These are phyloP conservation scores for Sclerospora graminicola DNA, from an alignment of 352 stramenopile species.

Conservation along the genomic window DNA sequence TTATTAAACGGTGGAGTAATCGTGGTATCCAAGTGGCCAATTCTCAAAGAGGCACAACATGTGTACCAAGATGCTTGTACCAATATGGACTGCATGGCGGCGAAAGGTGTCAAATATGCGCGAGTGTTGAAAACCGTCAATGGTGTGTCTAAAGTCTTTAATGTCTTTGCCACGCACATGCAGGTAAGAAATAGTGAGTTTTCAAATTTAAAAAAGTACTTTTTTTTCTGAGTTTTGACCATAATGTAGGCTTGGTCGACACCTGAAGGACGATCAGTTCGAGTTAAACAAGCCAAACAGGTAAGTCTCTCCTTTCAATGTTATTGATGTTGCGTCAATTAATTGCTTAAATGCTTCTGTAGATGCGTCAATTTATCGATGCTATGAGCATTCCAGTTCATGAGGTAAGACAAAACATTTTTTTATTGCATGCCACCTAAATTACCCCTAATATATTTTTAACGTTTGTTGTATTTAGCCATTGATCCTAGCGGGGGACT, in stretches of 20 bases:
- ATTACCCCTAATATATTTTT: background rate
- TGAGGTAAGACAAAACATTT: constrained; percentile 39
- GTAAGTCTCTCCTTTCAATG: constrained; percentile 9
- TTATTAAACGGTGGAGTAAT: constrained; percentile 72
- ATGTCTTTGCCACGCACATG: constrained; percentile 82
- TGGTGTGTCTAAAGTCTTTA: constrained; percentile 56
- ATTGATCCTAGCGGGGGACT: constrained; percentile 71
- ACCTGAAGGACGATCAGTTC: constrained; percentile 38
- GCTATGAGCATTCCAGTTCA: constrained; percentile 44
- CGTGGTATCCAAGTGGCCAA: constrained; percentile 76
- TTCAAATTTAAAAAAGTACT: background rate
- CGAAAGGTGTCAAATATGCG: constrained; percentile 82
- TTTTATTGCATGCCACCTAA: background rate
- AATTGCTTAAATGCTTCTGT: background rate
- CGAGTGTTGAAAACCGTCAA: constrained; percentile 53
- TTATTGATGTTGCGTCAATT: background rate
- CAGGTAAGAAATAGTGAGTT: constrained; percentile 23
- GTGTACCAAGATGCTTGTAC: constrained; percentile 70
- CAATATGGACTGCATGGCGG: constrained; percentile 73
- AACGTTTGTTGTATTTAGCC: constrained; percentile 36
- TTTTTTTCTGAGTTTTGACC: background rate
- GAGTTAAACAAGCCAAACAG: constrained; percentile 58
- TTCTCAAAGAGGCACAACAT: constrained; percentile 69
- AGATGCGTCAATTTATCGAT: constrained; percentile 63
- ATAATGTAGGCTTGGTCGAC: constrained; percentile 64